phyloP scores from a whole-genome alignment of 2,329 filamentous ascomycete genomes.

The Alternaria sp. region DNA sequence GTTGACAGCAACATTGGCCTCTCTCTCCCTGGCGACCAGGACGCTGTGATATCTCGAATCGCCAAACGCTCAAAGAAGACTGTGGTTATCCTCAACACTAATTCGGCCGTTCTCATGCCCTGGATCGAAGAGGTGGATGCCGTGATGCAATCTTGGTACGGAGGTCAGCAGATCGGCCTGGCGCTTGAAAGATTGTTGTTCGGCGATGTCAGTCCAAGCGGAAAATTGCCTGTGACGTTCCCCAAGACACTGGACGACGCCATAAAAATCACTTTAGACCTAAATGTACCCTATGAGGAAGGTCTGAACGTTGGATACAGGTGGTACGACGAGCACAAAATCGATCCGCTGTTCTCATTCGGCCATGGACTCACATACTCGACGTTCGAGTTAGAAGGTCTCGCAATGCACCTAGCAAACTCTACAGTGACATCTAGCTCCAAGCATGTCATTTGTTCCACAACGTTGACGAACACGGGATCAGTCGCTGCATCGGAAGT shows the following conservation, averaged over 20 bases:
- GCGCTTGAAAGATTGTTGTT: neutral
- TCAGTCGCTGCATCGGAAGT: neutral
- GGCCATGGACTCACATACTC: neutral
- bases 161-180: neutral
- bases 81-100: neutral
- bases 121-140: neutral
- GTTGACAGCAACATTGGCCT: neutral
- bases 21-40: neutral
- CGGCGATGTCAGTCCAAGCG: neutral
- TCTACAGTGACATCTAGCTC: neutral
- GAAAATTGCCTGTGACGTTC: neutral
- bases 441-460: neutral
- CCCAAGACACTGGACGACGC: neutral
- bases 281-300: neutral
- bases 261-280: neutral
- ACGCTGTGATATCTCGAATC: neutral
- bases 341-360: neutral
- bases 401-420: neutral
- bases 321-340: neutral
- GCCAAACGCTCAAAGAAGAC: neutral
- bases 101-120: neutral
- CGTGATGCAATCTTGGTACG: neutral
- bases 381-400: neutral
- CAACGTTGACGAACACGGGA: neutral
- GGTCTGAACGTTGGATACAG: neutral